Evolutionary conservation across 2,329 filamentous ascomycete genomes (phyloP), one percentile per base, ranked within the genome.

Genomic region (Colletotrichum camelliae): DNA sequence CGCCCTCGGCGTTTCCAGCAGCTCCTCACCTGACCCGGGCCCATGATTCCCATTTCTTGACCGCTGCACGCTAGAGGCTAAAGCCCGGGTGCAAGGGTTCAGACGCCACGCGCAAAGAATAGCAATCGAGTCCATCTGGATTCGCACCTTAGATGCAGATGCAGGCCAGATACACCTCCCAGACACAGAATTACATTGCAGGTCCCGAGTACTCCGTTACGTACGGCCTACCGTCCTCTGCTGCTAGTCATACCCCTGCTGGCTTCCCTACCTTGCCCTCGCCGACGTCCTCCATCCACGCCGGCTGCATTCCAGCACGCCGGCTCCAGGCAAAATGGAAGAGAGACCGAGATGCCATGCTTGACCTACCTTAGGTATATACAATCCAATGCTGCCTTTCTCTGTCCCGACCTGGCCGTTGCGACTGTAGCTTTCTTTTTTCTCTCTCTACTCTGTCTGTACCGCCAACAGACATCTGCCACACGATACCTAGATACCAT

Each of bases 281-380:
- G 71, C 67, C 72, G 66, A 78, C 77, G 58, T 61, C 24, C 75
- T 80, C 80, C 82, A 84, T 78, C 82, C 80, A 83, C 74, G 76
- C 79, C 71, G 77, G 79, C 78, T 24, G 48, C n/a, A 39, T 71
- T 75, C 74, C 60, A 62, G 72, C 48, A 62, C n/a, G 43, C 74
- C 72, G 61, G 67, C 60, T 70, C 24, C 60, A 35, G 66, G 15
- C 72, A 69, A 74, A 58, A 58, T 33, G 24, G 39, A 12, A 16
- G 18, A 33, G 57, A 70, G 48, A 58, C 52, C 24, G 66, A 67
- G 21, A 76, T 71, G 57, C 60, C 61, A 43, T 35, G 5, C 31
- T 35, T 21, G 13, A 29, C 60, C 72, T 43, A n/a, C 77, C 24
- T 24, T 24, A 24, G 24, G 9, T 57, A 80, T 82, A 82, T 81